Percentiles rank a stretch among this genome's conserved stretches.
Conservation (phyloP, 2,329 filamentous ascomycete species). For the Fusarium tjaetaba region DNA sequence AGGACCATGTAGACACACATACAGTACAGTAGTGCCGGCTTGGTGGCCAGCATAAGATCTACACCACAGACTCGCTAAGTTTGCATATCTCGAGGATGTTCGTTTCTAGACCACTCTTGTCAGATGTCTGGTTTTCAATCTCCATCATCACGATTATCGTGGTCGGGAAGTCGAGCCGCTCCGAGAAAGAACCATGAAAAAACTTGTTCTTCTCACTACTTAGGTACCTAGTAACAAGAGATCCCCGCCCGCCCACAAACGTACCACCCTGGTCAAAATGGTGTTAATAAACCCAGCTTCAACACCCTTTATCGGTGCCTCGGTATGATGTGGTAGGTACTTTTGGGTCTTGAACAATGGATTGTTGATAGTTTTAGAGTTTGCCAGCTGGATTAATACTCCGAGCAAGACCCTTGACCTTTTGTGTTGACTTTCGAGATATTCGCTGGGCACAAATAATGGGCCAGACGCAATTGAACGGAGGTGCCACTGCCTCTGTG, state of each 20-base stretch:
- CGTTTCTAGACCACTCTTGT: neutral
- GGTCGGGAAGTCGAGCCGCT: constrained; percentile 3
- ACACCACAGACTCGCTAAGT: constrained; percentile 35
- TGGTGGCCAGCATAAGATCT: constrained; percentile 43
- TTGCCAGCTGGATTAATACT: constrained; percentile 2
- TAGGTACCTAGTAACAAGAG: neutral
- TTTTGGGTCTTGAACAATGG: neutral
- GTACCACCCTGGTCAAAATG: constrained; percentile 21
- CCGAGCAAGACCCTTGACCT: constrained; percentile 17
- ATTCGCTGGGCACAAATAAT: neutral
- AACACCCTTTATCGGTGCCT: constrained; percentile 7
- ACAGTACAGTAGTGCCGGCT: constrained; percentile 5
- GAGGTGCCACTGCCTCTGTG: constrained; percentile 18
- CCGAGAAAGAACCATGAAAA: constrained; percentile 15
- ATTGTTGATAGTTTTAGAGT: constrained; percentile 5
- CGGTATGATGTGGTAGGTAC: neutral
- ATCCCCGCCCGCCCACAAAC: constrained; percentile 6
- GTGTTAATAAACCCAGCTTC: constrained; percentile 9
- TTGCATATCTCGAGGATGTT: constrained; percentile 8
- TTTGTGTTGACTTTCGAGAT: neutral
- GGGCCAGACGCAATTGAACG: constrained; percentile 10
- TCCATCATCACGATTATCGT: neutral
- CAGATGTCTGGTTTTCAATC: neutral
- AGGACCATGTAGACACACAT: constrained; percentile 17
- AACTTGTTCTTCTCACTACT: constrained; percentile 3